Evolutionary conservation across 2,329 filamentous ascomycete genomes (phyloP), one percentile per base, ranked within the genome.

Genomic region (Microdochium nivale): DNA sequence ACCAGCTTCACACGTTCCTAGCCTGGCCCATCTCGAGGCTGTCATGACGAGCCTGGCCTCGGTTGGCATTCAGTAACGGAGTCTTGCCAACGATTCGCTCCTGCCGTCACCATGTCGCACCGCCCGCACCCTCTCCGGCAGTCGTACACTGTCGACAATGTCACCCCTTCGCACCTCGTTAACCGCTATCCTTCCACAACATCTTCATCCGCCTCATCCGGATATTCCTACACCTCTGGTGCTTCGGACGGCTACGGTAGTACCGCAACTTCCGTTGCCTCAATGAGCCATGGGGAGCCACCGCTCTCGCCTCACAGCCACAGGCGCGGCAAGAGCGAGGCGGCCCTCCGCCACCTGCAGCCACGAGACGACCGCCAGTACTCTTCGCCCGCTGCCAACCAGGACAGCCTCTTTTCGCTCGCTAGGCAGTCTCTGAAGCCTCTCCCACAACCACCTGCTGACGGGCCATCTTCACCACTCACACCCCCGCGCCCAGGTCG

Each of bases 361-460:
- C 54, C 54, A 11, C 58, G 62, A 25, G 66, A 72, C 64, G 65
- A 74, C 56, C 59, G 69, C 50, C 68, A 72, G 59, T 69, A 44
- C 19, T 11, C 40, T 8, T 4, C 23, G 14, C 13, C 40, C 21
- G 7, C 40, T 5, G 40, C 67, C 53, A 66, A 69, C 55, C 75
- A 81, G n/a, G 81, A 83, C 32, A 83, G 80, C 59, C 75, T 85
- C 55, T 91, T 90, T 63, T 82, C 80, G 58, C 85, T 78, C 58
- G 79, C 87, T 54, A 85, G 90, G 50, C 86, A 88, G 62, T 90
- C 88, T 23, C 73, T 95, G 54, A 83, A 89, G 48, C 87, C 87
- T 24, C 75, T 90, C 7, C 81, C 85, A 3, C 86, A 88, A 63
- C 74, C 80, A 1, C 85, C 87, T 2, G 79, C 74, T 47, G 55